Base-by-base conservation (phyloP, 2,329 filamentous ascomycete genomes). In the Coccinonectria pachysandricola region DNA sequence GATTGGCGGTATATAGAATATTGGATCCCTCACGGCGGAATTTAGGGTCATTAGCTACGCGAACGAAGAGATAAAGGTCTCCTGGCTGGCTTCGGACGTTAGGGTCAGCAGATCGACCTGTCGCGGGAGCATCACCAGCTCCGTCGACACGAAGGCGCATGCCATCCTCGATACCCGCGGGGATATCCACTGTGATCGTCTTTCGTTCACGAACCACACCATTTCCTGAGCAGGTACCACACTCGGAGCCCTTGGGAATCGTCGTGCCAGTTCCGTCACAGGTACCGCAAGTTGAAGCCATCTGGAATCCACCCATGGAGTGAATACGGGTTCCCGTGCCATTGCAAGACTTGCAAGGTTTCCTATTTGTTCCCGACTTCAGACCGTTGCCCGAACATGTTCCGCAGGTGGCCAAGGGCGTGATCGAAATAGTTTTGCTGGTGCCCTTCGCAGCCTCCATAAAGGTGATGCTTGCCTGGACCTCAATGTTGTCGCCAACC, bases 401-500 rank as follows among this genome's bases (percentile, higher is more conserved):
- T 39, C 75, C 74, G 50, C 91, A 98, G 34, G 79, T 65, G 12
- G 79, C 75, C 43, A 92, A 60, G 1, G 91, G 88, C 7, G 79
- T 84, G 42, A 95, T 82, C 40, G 68, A 74, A 32, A 98, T 83
- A n/a, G 86, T 80, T 59, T 94, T 92, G 48, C 66, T 77, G 6
- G 80, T 79, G 18, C 91, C 91, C 57, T 92, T 94, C 7, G 91
- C 91, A 6, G 91, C 85, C 50, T 98, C 91, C 75, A 91, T 82
- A 56, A 98, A 98, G 0, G 81, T 86, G 43, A 98, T 88, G 52
- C 74, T 91, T 25, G 84, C 77, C 56, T 94, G 85, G 13, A 95
- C 81, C 54, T 96, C 88, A 46, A 98, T 94, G 52, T 93, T 86
- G 38, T 96, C 86, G 34, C 91, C 91, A n/a, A 94, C 79, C 42